Percentiles rank a stretch among this genome's conserved stretches.
Evolutionary conservation across 2,329 filamentous ascomycete species (phyloP).

Genomic region (Aureobasidium melanogenum): DNA sequence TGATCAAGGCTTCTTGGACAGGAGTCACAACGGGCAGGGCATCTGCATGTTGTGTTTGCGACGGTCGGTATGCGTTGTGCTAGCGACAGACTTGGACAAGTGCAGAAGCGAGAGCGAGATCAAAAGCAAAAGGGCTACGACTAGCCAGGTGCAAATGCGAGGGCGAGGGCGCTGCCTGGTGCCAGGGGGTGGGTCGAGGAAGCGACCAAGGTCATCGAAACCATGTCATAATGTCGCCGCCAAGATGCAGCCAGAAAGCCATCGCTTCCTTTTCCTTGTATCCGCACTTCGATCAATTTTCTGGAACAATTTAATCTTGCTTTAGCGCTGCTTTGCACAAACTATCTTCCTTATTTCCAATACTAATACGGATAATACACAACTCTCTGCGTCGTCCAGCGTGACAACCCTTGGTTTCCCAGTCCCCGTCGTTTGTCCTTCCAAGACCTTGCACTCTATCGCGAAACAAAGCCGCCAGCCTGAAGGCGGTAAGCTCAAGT

Average conservation of each 20-base stretch:
- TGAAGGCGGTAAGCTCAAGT: not conserved
- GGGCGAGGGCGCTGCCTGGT: not conserved
- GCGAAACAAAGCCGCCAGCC: not conserved
- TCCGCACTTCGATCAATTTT: constrained; percentile 6
- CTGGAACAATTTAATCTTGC: not conserved
- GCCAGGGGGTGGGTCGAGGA: not conserved
- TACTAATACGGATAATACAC: too few species aligned
- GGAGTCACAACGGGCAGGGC: not conserved
- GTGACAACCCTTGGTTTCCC: not conserved
- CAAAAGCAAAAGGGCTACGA: not conserved
- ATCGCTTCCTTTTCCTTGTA: not conserved
- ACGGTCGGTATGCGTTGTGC: not conserved
- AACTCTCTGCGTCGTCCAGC: not conserved
- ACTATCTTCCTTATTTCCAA: not conserved
- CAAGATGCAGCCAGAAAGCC: constrained; percentile 1
- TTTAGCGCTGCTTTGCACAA: not conserved
- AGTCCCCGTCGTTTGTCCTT: not conserved
- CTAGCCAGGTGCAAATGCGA: not conserved
- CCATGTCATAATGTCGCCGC: not conserved
- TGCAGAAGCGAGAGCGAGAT: not conserved
- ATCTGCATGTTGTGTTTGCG: constrained; percentile 9
- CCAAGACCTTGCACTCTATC: not conserved
- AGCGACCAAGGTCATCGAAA: not conserved
- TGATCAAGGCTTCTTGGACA: not conserved
- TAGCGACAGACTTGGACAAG: not conserved